Evolutionary conservation across 805 yeast genomes (phyloP).

Genomic region (Saccharomycopsis sp.): DNA sequence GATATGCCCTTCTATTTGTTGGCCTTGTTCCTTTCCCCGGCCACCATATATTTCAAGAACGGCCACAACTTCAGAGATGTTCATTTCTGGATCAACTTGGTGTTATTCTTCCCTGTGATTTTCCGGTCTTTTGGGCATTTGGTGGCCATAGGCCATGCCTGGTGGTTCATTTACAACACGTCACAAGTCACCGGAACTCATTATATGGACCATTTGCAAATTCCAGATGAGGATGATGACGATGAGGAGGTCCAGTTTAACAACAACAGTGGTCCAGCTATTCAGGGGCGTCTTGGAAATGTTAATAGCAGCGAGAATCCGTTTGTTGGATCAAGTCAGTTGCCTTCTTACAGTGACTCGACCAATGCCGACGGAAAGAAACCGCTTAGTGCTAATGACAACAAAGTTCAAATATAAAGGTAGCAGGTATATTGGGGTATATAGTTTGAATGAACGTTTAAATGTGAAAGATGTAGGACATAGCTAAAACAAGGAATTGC

Average conservation of each 20-base stretch:
- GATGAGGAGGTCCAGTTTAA: slow-evolving; percentile 11
- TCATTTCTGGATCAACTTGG: slow-evolving; percentile 19
- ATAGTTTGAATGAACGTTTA: too few species aligned
- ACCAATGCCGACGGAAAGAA: neutral
- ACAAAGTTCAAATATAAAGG: neutral
- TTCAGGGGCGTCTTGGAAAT: neutral
- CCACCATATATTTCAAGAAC: slow-evolving; percentile 19
- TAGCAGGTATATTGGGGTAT: neutral
- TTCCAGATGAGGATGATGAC: slow-evolving; percentile 14
- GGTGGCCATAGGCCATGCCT: slow-evolving; percentile 22
- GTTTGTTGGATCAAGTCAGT: slow-evolving; percentile 1
- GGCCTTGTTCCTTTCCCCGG: slow-evolving; percentile 19
- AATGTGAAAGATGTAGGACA: too few species aligned
- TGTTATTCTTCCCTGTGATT: slow-evolving; percentile 18
- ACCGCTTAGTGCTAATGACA: neutral
- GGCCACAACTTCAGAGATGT: slow-evolving; percentile 20
- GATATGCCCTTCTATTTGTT: slow-evolving; percentile 21
- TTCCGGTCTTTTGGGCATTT: slow-evolving; percentile 19
- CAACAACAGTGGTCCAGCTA: neutral
- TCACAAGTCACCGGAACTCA: slow-evolving; percentile 13
- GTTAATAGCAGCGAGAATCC: slow-evolving; percentile 2
- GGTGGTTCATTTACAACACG: slow-evolving; percentile 21
- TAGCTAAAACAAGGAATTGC: too few species aligned
- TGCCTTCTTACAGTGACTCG: slow-evolving; percentile 1
- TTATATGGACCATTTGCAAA: slow-evolving; percentile 15